phyloP scores from a whole-genome alignment of 352 stramenopile species.

The Phytophthora crassamura region DNA sequence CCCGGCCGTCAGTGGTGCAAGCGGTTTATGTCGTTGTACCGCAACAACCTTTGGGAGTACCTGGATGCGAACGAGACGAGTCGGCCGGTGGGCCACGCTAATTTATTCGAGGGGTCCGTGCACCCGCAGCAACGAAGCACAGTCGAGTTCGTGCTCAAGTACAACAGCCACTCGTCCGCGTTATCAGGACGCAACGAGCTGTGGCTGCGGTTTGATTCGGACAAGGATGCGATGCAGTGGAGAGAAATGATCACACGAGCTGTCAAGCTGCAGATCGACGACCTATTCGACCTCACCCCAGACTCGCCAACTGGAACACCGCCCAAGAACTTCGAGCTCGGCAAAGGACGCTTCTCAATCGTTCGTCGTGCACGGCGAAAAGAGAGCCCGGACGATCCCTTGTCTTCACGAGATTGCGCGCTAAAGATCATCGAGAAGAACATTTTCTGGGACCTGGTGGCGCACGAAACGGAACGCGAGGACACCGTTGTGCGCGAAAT shows the following conservation, averaged over 20 bases:
- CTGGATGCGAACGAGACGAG: conserved; percentile 66
- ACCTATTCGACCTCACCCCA: conserved; percentile 71
- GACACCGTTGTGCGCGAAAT: conserved; percentile 88
- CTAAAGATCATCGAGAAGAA: conserved; percentile 96
- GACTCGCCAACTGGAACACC: conserved; percentile 48
- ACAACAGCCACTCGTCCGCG: conserved; percentile 55
- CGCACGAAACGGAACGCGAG: conserved; percentile 86
- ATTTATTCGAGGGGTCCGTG: conserved; percentile 75
- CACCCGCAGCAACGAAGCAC: conserved; percentile 56
- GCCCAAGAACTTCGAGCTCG: conserved; percentile 69
- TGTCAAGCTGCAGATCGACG: conserved; percentile 61
- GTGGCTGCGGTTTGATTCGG: conserved; percentile 66
- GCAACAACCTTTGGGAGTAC: conserved; percentile 83
- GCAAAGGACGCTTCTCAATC: conserved; percentile 85
- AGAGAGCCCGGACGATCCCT: conserved; percentile 15
- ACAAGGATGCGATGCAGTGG: conserved; percentile 53
- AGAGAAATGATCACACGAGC: conserved; percentile 43
- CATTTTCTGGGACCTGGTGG: conserved; percentile 89
- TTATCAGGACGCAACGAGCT: conserved; percentile 63
- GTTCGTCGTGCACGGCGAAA: conserved; percentile 65
- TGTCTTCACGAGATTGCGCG: conserved; percentile 64
- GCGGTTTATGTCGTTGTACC: conserved; percentile 70
- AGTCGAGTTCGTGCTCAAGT: conserved; percentile 66
- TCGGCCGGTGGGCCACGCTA: conserved; percentile 74
- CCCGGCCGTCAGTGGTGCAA: conserved; percentile 71